These are phyloP conservation scores for Pterocarpus santalinus DNA, from an alignment of 306 rosid species.

Conservation along the genomic window DNA sequence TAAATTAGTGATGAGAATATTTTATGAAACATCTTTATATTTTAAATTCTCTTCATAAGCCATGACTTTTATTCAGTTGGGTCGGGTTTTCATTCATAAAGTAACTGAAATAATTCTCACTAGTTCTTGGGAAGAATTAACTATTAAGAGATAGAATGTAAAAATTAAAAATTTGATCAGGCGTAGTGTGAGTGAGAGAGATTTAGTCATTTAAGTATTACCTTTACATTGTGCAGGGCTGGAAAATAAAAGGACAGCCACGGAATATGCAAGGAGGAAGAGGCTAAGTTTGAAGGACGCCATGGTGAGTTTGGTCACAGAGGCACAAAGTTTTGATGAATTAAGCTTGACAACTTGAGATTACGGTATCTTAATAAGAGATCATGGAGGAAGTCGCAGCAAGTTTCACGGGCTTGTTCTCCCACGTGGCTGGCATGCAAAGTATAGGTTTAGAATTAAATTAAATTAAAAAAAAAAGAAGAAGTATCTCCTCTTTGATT, in stretches of 20 bases:
- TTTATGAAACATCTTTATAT: no score
- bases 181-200: background rate
- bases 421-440: constrained; percentile 77
- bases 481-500: no score
- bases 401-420: background rate
- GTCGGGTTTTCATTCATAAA: no score
- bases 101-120: no score
- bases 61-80: no score
- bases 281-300: constrained; percentile 42
- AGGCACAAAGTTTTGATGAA: constrained; percentile 2
- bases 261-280: constrained; percentile 32
- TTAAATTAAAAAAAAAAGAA: no score
- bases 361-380: background rate
- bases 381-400: background rate
- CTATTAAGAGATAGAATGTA: no score
- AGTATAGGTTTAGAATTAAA: background rate
- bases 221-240: constrained; percentile 28
- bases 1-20: no score
- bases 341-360: background rate
- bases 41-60: no score
- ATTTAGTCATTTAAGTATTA: background rate
- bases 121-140: no score
- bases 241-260: constrained; percentile 48
- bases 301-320: constrained; percentile 35
- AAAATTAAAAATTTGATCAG: no score